Conservation (phyloP, 1,284 basidiomycete genomes). For the Marasmius tenuissimus region DNA sequence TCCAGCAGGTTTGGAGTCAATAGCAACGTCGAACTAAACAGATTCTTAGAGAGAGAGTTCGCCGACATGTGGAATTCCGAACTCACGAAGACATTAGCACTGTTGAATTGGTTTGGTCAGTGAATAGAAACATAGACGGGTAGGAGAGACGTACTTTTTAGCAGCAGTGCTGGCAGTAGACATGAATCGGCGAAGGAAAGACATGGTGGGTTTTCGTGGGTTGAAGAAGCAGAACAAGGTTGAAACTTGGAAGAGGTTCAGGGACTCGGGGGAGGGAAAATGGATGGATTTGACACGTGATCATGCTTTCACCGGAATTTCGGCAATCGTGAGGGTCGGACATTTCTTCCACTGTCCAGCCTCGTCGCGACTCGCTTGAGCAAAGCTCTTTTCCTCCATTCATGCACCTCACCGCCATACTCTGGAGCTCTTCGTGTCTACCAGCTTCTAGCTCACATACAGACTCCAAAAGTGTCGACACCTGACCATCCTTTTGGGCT, state of each 20-base stretch:
- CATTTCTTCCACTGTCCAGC: no score
- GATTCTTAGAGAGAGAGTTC: neutral
- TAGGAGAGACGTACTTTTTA: neutral
- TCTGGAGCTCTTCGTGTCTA: no score
- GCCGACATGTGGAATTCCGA: neutral
- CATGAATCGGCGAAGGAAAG: neutral
- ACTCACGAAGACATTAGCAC: neutral
- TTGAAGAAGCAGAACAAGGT: no score
- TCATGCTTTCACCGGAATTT: neutral
- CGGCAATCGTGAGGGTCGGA: neutral
- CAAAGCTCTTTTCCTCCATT: no score
- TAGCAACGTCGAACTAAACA: slow-evolving; percentile 75
- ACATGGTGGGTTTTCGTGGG: neutral
- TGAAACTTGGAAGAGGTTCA: neutral
- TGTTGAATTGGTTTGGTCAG: neutral
- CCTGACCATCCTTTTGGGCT: no score
- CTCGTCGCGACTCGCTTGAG: no score
- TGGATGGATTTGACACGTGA: neutral
- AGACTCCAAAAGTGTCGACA: no score
- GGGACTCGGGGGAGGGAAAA: neutral
- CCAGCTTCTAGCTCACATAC: no score
- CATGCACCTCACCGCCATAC: no score
- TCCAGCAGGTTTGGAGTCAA: slow-evolving; percentile 56
- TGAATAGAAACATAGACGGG: neutral
- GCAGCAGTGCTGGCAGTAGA: neutral